phyloP scores from a whole-genome alignment of 2,329 filamentous ascomycete species.

The Fusarium brevicatenulatum region DNA sequence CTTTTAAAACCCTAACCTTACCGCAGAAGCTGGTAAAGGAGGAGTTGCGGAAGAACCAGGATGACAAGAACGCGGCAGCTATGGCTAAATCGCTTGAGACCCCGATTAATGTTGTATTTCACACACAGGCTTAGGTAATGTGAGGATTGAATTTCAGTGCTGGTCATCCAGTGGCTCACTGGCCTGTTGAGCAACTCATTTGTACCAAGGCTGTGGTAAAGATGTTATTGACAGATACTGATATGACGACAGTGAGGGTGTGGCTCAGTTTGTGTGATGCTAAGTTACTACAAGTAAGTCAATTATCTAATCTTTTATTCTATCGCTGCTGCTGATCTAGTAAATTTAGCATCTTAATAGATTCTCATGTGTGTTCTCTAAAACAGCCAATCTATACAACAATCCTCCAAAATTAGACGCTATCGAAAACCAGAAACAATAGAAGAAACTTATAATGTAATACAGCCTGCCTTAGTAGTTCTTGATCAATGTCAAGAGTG shows the following conservation, averaged over 20 bases:
- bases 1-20: too few species aligned
- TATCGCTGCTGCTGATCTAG: fast-evolving
- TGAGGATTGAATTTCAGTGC: fast-evolving
- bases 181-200: background rate
- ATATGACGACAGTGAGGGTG: fast-evolving
- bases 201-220: fast-evolving
- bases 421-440: fast-evolving
- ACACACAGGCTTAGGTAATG: background rate
- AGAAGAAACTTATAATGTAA: fast-evolving
- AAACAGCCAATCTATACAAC: fast-evolving
- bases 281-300: background rate
- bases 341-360: fast-evolving
- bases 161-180: background rate
- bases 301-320: fast-evolving
- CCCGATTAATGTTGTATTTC: background rate
- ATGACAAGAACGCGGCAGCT: background rate
- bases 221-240: fast-evolving
- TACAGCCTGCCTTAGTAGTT: background rate
- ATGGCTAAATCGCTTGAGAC: background rate
- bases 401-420: fast-evolving
- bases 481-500: background rate
- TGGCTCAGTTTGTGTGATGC: fast-evolving
- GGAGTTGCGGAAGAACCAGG: background rate
- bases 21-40: background rate
- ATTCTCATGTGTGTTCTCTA: fast-evolving